Base-by-base conservation (phyloP, 805 yeast species). In the Cyberlindnera bimundalis region DNA sequence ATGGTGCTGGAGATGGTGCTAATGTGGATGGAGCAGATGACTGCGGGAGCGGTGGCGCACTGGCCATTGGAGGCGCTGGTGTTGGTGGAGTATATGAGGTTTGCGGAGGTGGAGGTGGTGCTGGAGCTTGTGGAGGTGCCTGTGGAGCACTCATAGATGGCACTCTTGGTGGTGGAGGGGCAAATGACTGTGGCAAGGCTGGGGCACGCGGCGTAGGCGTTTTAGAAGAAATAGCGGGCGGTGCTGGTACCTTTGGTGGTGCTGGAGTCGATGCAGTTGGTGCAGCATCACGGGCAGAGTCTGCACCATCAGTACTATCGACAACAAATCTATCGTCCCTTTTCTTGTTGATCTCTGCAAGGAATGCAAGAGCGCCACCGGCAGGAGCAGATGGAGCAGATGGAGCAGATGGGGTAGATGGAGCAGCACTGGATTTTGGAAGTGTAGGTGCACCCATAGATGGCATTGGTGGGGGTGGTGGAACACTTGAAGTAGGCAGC, bases 281-380 rank as follows among this genome's bases (percentile, higher is more conserved):
- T 18, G 47, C 40, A 7, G 44, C 16, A 29, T 36, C 39, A 10
- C 46, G 15, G 28, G 47, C 45, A 7, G 49, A n/a, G 15, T 30
- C 34, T 7, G 23, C 45, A 8, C 56, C 40, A 12, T 34, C 44
- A 3, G 36, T 36, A 2, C 58, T 66, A 24, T 64, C 70, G 3
- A 68, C 67, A 14, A 71, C 76, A 52, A 59, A 66, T 27, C 66
- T 47, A 28, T 71, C 74, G 40, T 68, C 71, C 44, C 78, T 61
- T 49, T 69, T 71, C 17, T 66, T 66, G 50, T 71, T 72, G 41
- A 74, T 73, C 44, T 74, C 73, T 6, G 73, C 68, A 12, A 74
- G 56, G 51, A 74, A 73, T 2, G 78, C 75, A 9, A 71, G 52
- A 2, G 33, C 15, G 12, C 33, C 33, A 19, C 70, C 67, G 1